Conservation (phyloP, 2,329 filamentous ascomycete genomes). For the Penicillium brevicompactum region DNA sequence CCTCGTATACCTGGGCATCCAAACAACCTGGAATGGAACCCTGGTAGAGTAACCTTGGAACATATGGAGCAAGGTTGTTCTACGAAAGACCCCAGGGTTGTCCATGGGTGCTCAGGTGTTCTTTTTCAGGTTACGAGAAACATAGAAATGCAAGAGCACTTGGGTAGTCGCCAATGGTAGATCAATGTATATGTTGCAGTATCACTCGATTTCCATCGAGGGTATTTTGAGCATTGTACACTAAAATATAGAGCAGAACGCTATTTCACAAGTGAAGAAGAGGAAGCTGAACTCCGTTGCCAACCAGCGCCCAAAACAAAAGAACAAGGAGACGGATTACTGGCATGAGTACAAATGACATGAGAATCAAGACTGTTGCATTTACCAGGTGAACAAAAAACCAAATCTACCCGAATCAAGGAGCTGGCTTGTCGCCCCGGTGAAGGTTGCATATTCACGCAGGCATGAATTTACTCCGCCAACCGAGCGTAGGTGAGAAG, state of each 20-base stretch:
- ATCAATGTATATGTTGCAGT: conserved; percentile 22
- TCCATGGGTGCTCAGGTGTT: no score
- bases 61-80: no score
- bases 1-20: no score
- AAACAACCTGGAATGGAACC: no score
- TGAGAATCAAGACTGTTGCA: conserved; percentile 27
- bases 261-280: conserved; percentile 25
- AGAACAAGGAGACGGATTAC: conserved; percentile 11
- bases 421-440: not conserved
- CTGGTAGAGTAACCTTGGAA: no score
- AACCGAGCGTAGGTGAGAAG: conserved; percentile 65
- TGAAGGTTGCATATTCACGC: not conserved
- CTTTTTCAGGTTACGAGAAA: no score
- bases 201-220: conserved; percentile 31
- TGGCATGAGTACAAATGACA: conserved; percentile 31
- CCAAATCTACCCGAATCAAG: not conserved
- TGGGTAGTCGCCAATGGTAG: not conserved
- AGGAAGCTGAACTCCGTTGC: conserved; percentile 13
- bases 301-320: conserved; percentile 24
- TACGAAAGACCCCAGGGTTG: no score
- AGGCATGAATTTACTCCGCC: conserved; percentile 41
- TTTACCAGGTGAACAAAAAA: conserved; percentile 16
- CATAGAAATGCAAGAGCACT: not conserved
- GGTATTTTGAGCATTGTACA: conserved; percentile 43
- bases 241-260: conserved; percentile 18